Evolutionary conservation across 2,329 filamentous ascomycete species (phyloP), one percentile per base, ranked within the genome.

Genomic region (Penicillium sp.): DNA sequence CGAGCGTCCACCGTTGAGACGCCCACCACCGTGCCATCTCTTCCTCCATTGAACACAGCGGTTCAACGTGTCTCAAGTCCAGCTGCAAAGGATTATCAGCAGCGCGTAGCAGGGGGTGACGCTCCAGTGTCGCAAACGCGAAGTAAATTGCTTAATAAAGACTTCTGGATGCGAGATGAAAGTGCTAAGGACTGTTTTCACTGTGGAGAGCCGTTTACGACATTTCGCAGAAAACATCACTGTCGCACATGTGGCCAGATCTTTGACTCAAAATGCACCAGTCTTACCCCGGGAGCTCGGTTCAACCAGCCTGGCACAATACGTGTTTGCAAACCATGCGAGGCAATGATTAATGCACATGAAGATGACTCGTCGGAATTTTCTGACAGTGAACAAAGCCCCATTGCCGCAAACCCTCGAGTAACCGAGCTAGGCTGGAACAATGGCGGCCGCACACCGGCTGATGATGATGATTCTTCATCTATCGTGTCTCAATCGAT

Each of bases 151-250:
- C 69, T 96, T 30, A 94, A 85, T 60, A 92, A 89, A 56, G 89
- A 96, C 52, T 96, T 95, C 54, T 96, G 90, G 92, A 98, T 98
- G 92, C 85, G 88, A 42, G 92, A 98, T 59, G 92, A 96, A 57
- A 95, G 93, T 46, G 93, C 90, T 42, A 96, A 94, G 60, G 90
- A 95, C 54, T 98, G 92, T 57, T 98, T 95, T 60, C 78, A 86
- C 30, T 98, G 92, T 55, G 86, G 86, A 30, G 84, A 86, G 41
- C 77, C 85, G 2, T 98, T 98, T 57, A 88, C 87, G 0, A 92
- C 90, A 1, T 96, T 96, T 59, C 79, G 92, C 42, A 80, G 92
- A 48, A 98, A 98, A 59, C 92, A 98, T 61, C 92, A 98, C 64
- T 98, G 92, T 62, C 81, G 93, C 44, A 77, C 77, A 0, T 98